Evolutionary conservation across 306 rosid genomes (phyloP), one percentile per base, ranked within the genome.

Genomic region (Begonia loranthoides): DNA sequence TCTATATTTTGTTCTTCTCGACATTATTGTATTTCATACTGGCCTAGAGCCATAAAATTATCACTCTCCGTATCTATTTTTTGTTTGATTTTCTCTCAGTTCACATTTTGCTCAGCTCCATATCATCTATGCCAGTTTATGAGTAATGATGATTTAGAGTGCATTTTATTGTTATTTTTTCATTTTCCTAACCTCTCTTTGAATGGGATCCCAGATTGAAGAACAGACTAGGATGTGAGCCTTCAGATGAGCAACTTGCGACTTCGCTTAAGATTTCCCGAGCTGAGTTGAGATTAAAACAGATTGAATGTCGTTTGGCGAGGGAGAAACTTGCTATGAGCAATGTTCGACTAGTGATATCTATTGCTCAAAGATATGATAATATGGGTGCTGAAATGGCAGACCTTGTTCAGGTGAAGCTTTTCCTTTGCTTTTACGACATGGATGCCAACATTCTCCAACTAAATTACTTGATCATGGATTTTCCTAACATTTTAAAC

Each of bases 291-390:
- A 75, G 58, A 59, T 66, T 82, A 54, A 82, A 69, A 57, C 48
- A 70, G 69, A 72, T 86, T 17, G 92, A 90, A 67, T 70, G 87
- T 61, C 49, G 77, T 64, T 66, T 90, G 68, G 99, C 99, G 13
- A 86, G 92, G 71, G 95, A 90, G 73, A 80, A 75, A 70, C 61
- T 90, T 69, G 77, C 95, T 17, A 86, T 90, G 99, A 82, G 95
- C 76, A 90, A 90, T 59, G 87, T 90, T 65, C 99, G 99, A 47
- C 65, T 90, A 52, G 99, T 86, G 52, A 70, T 78, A 83, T 90
- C 94, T 41, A 80, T 90, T 70, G 99, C 99, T 59, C 94, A 80
- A 65, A 90, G 74, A 83, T 90, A 86, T 65, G 95, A 90, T 54
- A 80, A 86, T 43, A 60, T 80, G 78, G 95, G 99, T 24, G 82